A percentile compares a stretch with the other conserved stretches of the same genome.
These are phyloP conservation scores for Eucalyptus dawsonii DNA, from an alignment of 345 rosid genomes.

Conservation along the genomic window DNA sequence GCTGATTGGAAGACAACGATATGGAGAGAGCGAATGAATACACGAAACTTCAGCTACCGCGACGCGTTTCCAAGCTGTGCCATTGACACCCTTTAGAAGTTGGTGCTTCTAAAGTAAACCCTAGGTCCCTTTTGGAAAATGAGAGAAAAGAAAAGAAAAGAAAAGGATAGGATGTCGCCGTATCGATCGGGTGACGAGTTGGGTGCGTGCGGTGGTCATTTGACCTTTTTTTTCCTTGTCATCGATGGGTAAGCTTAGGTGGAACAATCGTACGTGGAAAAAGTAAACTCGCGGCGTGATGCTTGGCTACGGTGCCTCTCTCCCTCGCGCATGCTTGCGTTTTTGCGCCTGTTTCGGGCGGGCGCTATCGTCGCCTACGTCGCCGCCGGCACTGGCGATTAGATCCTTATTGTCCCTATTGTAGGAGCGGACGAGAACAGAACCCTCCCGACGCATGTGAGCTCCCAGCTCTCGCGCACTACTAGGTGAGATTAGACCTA, in stretches of 20 bases:
- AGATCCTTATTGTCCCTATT: not conserved
- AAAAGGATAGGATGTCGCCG: not conserved
- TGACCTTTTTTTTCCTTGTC: not conserved
- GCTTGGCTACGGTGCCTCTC: not conserved
- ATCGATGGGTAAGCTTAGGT: not conserved
- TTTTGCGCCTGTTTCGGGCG: not conserved
- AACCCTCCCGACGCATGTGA: not conserved
- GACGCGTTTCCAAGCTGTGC: not conserved
- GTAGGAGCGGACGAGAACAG: not conserved
- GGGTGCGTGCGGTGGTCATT: not conserved
- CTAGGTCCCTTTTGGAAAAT: not conserved
- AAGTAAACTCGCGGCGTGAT: not conserved
- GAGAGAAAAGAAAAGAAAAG: not conserved
- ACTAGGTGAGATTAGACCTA: fast-evolving
- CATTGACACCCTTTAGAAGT: not conserved
- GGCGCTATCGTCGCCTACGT: not conserved
- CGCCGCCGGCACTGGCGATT: not conserved
- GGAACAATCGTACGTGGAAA: not conserved
- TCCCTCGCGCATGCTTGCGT: not conserved
- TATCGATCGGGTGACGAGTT: not conserved
- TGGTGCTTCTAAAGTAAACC: not conserved
- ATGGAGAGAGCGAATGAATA: not conserved
- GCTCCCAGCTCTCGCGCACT: not conserved
- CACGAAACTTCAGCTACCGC: not conserved
- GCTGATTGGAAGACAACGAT: not conserved